Evolutionary conservation across 2,329 filamentous ascomycete species (phyloP).

Genomic region (Phyllosticta paracitricarpa): DNA sequence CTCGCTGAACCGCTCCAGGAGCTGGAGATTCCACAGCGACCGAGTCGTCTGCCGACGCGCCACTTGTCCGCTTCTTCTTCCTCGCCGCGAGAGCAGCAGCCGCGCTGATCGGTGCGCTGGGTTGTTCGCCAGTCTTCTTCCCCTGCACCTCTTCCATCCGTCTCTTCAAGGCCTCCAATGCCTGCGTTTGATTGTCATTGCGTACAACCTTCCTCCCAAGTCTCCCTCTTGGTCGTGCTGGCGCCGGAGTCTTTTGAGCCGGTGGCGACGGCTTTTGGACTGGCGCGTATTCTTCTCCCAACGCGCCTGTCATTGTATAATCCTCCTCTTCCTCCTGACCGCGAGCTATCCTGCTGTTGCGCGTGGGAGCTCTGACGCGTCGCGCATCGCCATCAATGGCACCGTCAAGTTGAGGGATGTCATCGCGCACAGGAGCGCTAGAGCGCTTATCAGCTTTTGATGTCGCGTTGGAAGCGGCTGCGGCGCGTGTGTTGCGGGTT

Average conservation of each 20-base stretch:
- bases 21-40: not conserved
- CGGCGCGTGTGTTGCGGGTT: slow-evolving; percentile 15
- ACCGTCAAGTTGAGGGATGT: not conserved
- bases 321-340: slow-evolving; percentile 17
- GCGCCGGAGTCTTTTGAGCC: slow-evolving; percentile 1
- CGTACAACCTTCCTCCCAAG: slow-evolving; percentile 16
- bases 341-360: slow-evolving; percentile 12
- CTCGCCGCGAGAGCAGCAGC: not conserved
- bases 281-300: slow-evolving; percentile 17
- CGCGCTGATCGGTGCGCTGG: slow-evolving; percentile 2
- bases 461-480: not conserved
- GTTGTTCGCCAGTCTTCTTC: slow-evolving; percentile 12
- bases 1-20: not conserved
- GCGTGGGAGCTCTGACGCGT: not conserved
- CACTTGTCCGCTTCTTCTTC: not conserved
- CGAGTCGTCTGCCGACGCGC: not conserved
- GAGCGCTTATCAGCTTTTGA: not conserved
- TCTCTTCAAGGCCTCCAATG: slow-evolving; percentile 23
- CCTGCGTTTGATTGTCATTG: slow-evolving; percentile 18
- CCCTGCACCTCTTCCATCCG: slow-evolving; percentile 20
- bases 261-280: not conserved
- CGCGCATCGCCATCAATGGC: not conserved
- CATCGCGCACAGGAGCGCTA: not conserved
- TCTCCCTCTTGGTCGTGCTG: slow-evolving; percentile 1
- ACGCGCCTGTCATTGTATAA: slow-evolving; percentile 27